Evolutionary conservation across 106 monocot genomes (phyloP).

Genomic region (Agapanthus africanus): DNA sequence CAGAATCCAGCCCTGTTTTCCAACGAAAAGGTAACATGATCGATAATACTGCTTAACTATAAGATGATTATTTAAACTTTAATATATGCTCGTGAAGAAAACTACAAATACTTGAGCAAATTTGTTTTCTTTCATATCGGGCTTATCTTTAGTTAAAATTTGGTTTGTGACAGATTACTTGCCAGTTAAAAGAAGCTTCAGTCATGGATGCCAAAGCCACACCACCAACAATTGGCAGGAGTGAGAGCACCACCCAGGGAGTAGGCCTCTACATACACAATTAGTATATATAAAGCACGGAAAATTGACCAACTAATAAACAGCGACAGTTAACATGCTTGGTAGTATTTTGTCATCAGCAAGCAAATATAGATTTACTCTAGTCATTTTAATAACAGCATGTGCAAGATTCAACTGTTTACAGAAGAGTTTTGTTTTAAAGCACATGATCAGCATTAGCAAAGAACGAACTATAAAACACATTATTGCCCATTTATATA

Average conservation of each 20-base stretch:
- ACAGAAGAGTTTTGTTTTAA: not conserved
- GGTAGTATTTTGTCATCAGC: not conserved
- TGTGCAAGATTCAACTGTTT: not conserved
- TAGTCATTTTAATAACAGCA: not conserved
- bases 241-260: constrained; percentile 40
- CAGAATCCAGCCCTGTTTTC: constrained; percentile 83
- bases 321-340: not conserved
- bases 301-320: not conserved
- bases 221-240: constrained; percentile 72
- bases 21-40: not conserved
- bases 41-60: not conserved
- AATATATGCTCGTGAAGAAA: not conserved
- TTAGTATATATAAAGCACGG: not conserved
- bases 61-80: not conserved
- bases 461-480: not conserved
- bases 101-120: not conserved
- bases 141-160: not conserved
- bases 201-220: constrained; percentile 69
- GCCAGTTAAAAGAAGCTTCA: constrained; percentile 69
- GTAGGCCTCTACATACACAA: constrained; percentile 36
- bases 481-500: not conserved
- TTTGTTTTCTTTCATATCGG: not conserved
- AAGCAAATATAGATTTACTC: not conserved
- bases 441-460: not conserved
- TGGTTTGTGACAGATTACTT: constrained; percentile 7